These are phyloP conservation scores for Fonsecaea nubica DNA, from an alignment of 2,329 filamentous ascomycete genomes.

Conservation along the genomic window DNA sequence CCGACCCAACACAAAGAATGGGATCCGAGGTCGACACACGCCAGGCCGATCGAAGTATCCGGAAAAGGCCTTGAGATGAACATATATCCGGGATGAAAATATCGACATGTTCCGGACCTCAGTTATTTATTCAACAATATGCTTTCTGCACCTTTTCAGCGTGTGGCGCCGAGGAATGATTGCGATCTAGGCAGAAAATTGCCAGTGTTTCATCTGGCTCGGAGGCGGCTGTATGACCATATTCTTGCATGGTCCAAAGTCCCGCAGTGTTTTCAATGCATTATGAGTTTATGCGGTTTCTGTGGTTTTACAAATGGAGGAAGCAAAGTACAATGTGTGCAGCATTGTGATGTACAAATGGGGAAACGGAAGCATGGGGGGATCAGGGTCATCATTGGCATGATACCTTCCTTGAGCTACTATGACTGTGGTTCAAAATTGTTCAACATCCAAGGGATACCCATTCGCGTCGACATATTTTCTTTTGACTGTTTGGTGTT, in stretches of 20 bases:
- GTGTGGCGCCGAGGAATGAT: conserved; percentile 14
- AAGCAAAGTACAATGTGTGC: conserved; percentile 10
- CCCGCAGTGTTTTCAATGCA: conserved; percentile 10
- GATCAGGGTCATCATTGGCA: background rate
- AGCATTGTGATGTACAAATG: conserved; percentile 18
- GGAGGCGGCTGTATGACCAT: conserved; percentile 6
- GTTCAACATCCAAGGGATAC: conserved; percentile 3
- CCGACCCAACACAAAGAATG: conserved; percentile 43
- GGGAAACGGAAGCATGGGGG: background rate
- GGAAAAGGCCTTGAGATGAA: conserved; percentile 3
- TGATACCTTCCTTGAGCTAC: background rate
- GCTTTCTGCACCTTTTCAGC: conserved; percentile 12
- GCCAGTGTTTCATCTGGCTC: background rate
- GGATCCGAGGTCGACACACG: conserved; percentile 36
- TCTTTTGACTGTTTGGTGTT: background rate
- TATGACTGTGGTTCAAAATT: background rate
- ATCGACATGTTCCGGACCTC: background rate
- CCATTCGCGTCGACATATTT: background rate
- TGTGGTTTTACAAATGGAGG: background rate
- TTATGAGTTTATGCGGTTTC: conserved; percentile 16
- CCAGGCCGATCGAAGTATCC: conserved; percentile 13
- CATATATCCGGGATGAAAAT: background rate
- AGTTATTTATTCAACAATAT: background rate
- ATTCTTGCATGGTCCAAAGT: conserved; percentile 2
- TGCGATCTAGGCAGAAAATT: conserved; percentile 7